These are phyloP conservation scores for Aphanomyces euteiches DNA, from an alignment of 352 stramenopile species.

Conservation along the genomic window DNA sequence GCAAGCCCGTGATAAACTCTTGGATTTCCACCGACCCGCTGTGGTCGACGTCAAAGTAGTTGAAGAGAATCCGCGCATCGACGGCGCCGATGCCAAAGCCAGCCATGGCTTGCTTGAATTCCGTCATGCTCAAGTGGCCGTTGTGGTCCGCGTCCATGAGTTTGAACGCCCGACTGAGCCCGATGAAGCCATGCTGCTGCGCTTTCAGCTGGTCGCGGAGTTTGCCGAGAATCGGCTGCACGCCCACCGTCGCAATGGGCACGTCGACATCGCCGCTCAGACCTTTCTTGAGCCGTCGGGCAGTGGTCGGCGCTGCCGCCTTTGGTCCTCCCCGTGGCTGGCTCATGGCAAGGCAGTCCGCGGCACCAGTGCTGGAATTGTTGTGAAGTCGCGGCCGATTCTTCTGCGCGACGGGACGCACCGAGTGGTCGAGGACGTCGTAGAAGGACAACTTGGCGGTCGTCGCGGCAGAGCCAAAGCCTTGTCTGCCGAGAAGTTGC, in stretches of 20 bases:
- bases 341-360: slow-evolving; percentile 41
- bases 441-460: slow-evolving; percentile 37
- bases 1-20: slow-evolving; percentile 73
- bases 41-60: slow-evolving; percentile 84
- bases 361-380: slow-evolving; percentile 52
- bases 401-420: slow-evolving; percentile 28
- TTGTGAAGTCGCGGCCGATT: slow-evolving; percentile 40
- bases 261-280: background rate
- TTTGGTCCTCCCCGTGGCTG: background rate
- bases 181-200: slow-evolving; percentile 22
- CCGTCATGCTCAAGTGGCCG: slow-evolving; percentile 27
- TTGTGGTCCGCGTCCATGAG: slow-evolving; percentile 28
- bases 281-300: background rate
- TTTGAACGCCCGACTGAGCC: slow-evolving; percentile 21
- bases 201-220: slow-evolving; percentile 51
- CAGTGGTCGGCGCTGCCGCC: background rate
- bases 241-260: slow-evolving; percentile 35
- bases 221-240: slow-evolving; percentile 48
- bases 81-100: slow-evolving; percentile 37
- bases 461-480: slow-evolving; percentile 8
- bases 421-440: slow-evolving; percentile 57
- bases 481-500: slow-evolving; percentile 16
- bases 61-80: slow-evolving; percentile 59
- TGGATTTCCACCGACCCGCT: slow-evolving; percentile 73
- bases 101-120: slow-evolving; percentile 28